Base-by-base conservation (phyloP, 345 rosid species). In the Xanthoceras sorbifolium region DNA sequence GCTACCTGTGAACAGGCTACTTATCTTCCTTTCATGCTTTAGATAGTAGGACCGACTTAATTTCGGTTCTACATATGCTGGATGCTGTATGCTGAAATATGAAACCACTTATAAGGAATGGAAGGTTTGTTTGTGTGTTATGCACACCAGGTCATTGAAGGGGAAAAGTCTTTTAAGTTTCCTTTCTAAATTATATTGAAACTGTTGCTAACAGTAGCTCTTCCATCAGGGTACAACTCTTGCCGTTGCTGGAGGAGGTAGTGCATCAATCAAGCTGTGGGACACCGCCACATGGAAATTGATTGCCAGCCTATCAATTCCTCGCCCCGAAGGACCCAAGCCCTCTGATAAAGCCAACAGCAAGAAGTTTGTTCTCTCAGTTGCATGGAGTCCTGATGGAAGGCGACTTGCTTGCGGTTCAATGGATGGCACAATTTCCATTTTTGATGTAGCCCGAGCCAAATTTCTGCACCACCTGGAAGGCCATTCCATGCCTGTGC, bases 201-300 rank as follows among this genome's bases (percentile, higher is more conserved):
- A 74, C 3, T 31, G 23, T 18, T 59, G 64, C 82, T 83, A 62
- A 85, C 29, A 0, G 20, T 77, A 23, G 20, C 69, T 71, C 9
- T 74, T 46, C 73, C 48, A 66, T 71, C 82, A 93, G 99, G 99
- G 99, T 76, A 92, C 91, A 42, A 87, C 89, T 72, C 93, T 96
- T 75, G 99, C 99, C 54, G 99, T 96, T 77, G 99, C 98, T 22
- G 97, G 99, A 55, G 98, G 98, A 20, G 97, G 99, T 72, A 92
- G 99, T 76, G 98, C 98, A 52, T 90, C 98, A 0, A 86, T 93
- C 82, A 91, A 92, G 89, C 91, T 93, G 36, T 96, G 98, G 99
- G 97, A 96, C 86, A 93, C 98, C 34, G 91, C 93, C 66, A 89
- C 97, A 64, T 96, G 99, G 99, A 92, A 86, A 77, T 77, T 93